Evolutionary conservation across 768 basidiomycete genomes (phyloP).

Genomic region (Amanita molliuscula): DNA sequence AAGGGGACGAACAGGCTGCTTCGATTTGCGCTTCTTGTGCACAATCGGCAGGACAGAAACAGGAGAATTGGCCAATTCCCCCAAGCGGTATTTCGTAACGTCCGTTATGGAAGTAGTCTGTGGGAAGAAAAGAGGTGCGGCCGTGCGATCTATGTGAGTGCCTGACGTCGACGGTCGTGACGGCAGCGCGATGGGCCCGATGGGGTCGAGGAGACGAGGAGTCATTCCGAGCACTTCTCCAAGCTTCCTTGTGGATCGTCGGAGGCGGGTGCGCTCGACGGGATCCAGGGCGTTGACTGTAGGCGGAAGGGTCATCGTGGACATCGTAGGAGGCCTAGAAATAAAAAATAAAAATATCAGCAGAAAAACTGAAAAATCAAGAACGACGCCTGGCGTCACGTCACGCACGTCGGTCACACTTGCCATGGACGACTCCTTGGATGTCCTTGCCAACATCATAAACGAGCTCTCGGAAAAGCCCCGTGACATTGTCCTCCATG

Average conservation of each 20-base stretch:
- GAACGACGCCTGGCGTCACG: neutral
- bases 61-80: neutral
- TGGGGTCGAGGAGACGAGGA: constrained; percentile 23
- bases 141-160: too few relatives aligned
- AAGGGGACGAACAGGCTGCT: neutral
- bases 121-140: neutral
- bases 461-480: constrained; percentile 48
- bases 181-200: neutral
- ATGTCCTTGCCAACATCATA: constrained; percentile 52
- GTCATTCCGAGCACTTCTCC: constrained; percentile 40
- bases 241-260: constrained; percentile 49
- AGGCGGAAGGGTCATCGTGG: constrained; percentile 22
- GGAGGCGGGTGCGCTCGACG: constrained; percentile 38
- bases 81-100: neutral
- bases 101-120: neutral
- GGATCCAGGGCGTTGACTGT: constrained; percentile 38
- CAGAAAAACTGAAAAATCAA: neutral
- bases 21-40: neutral
- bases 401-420: neutral
- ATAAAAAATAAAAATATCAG: neutral
- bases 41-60: neutral
- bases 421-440: constrained; percentile 52
- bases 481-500: constrained; percentile 54
- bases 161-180: neutral
- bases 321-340: neutral